Evolutionary conservation across 2,329 filamentous ascomycete genomes (phyloP), one percentile per base, ranked within the genome.

Genomic region (Drechslerella coelobrocha): DNA sequence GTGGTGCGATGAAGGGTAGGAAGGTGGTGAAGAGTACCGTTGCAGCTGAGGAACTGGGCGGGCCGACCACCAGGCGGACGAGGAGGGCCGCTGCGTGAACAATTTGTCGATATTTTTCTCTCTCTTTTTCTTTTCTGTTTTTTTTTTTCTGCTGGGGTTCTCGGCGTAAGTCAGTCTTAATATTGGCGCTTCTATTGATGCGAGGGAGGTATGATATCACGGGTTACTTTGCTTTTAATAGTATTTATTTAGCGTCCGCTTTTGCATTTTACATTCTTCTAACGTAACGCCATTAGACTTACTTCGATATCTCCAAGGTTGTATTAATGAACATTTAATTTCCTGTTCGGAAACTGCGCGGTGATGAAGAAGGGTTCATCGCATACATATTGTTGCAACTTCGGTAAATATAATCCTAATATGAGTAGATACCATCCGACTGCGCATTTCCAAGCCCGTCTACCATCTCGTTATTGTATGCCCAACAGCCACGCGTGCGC

Each of bases 21-120:
- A 55, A 59, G 52, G 59, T 71, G 27, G 60, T 66, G 27, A 39
- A 66, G 55, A 72, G 51, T 37, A 66, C 61, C 7, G 45, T 72
- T 53, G 47, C 68, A 7, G 68, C 68, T 10, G 59, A 65, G 54
- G 68, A 65, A 14, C 10, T 71, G 10, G 66, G 66, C 2, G 59
- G 47, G 9, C 59, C 59, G n/a, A 27, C 52, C 21, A 37, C 24
- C 5, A 27, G 24, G 19, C 52, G 53, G 29, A 48, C 59, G 10
- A 63, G 53, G 23, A 53, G 55, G 47, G 21, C 9, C 7, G 27
- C 27, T 51, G 23, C 21, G 47, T 45, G 41, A 45, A 41, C 7
- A 12, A 12, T n/a, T 14, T 48, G 17, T 29, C 8, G 47, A 21
- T 19, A 12, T 9, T 5, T 5, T 23, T 10, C 4, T 39, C 37